Base-by-base conservation (phyloP, 176 grass and related monocot species). In the Aegilops bicornis region DNA sequence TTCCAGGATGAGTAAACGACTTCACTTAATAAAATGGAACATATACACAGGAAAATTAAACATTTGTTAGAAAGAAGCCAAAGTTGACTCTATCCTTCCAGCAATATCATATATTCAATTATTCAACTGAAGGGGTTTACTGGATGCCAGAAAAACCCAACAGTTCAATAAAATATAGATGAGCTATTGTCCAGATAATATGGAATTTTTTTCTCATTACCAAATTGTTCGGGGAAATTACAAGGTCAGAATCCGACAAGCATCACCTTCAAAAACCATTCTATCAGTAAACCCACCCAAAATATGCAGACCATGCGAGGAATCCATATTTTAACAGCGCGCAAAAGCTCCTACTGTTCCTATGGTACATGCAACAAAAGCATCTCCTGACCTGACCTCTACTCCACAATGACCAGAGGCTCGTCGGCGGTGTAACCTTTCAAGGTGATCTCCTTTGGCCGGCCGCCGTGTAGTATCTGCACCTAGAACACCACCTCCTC, bases 391-490 rank as follows among this genome's bases (percentile, higher is more conserved):
- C 25, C 24, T 76, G 24, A 50, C 7, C 40, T 13, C 52, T 80
- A 91, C 69, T 48, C 89, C 3, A 39, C 36, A 5, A 90, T 90
- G 70, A 82, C 13, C 0, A 93, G 76, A 23, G 91, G 91, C 23
- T 84, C 31, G 25, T 85, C 78, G 39, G 73, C 7, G n/a, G 85
- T 82, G 64, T 19, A 15, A 7, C 91, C 88, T 36, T 24, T 79
- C 54, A 65, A 77, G 29, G 45, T 64, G 78, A 92, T 19, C 42
- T 87, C 88, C 82, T 25, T 64, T 1, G 88, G 91, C 71, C 90
- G 43, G 33, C 39, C 85, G 5, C 88, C 85, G 19, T 78, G 82
- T 71, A 90, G 88, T 36, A 93, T 87, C 65, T 83, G 91, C 37
- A 88, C 79, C 8, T 45, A 37, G 82, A 93, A 82, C 81, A 70